Percentiles rank a stretch among this genome's conserved stretches.
Conservation (phyloP, 345 rosid species). For the Carallia brachiata region DNA sequence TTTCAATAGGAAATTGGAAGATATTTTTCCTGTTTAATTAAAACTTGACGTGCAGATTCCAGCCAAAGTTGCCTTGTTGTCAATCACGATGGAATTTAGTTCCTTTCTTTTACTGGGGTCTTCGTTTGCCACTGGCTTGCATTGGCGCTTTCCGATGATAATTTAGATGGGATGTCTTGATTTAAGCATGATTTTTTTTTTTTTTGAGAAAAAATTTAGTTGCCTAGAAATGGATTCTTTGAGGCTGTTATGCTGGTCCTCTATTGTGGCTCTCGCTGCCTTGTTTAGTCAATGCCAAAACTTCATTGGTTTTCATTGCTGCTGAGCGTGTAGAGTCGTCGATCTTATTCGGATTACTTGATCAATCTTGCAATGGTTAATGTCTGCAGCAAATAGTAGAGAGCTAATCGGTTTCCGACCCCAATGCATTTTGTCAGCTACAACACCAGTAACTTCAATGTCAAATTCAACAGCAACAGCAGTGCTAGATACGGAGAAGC, state of each 20-base stretch:
- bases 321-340: background rate
- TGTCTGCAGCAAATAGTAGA: slow-evolving; percentile 58
- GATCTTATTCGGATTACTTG: background rate
- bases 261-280: no score
- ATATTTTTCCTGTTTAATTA: no score
- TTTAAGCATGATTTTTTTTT: background rate
- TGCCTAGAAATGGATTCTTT: no score
- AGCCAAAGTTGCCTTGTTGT: no score
- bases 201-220: no score
- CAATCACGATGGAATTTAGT: no score
- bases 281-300: background rate
- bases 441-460: slow-evolving; percentile 33
- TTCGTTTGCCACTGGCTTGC: no score
- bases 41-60: no score
- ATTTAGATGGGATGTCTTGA: slow-evolving; percentile 5
- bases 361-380: slow-evolving; percentile 20
- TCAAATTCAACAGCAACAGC: slow-evolving; percentile 39
- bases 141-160: background rate
- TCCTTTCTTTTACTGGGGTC: no score
- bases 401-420: slow-evolving; percentile 47
- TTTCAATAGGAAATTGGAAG: no score
- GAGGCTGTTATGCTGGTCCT: no score
- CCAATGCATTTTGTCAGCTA: slow-evolving; percentile 67
- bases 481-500: slow-evolving; percentile 68
- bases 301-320: slow-evolving; percentile 3